These are phyloP conservation scores for Alternaria consortialis DNA, from an alignment of 2,329 filamentous ascomycete genomes.

Conservation along the genomic window DNA sequence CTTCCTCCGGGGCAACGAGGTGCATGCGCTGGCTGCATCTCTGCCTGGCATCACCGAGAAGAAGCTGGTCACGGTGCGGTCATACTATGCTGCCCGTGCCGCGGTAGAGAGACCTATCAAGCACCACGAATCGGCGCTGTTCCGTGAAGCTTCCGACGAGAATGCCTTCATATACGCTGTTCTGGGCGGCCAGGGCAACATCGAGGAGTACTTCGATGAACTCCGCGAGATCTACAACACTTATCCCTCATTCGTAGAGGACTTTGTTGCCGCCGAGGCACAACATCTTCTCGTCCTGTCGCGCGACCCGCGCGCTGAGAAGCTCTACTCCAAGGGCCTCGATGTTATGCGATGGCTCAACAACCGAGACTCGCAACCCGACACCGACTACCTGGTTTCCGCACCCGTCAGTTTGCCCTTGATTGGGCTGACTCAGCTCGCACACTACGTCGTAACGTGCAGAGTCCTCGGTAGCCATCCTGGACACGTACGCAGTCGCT, in stretches of 20 bases:
- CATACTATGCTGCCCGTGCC: slow-evolving; percentile 89
- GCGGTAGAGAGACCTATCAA: slow-evolving; percentile 87
- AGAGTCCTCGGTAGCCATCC: slow-evolving; percentile 89
- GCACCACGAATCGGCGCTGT: slow-evolving; percentile 90
- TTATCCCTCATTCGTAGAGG: slow-evolving; percentile 89
- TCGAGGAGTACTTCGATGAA: slow-evolving; percentile 99
- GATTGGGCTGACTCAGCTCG: slow-evolving; percentile 94
- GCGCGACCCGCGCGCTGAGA: slow-evolving; percentile 84
- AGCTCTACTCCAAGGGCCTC: slow-evolving; percentile 96
- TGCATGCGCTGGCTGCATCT: slow-evolving; percentile 85
- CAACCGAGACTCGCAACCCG: slow-evolving; percentile 86
- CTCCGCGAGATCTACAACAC: slow-evolving; percentile 89
- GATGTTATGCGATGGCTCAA: slow-evolving; percentile 95
- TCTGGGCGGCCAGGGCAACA: slow-evolving; percentile 97
- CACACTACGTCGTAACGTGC: slow-evolving; percentile 94
- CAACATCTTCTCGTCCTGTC: slow-evolving; percentile 87
- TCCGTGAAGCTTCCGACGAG: slow-evolving; percentile 85
- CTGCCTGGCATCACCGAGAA: slow-evolving; percentile 92
- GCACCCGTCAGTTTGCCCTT: slow-evolving; percentile 81
- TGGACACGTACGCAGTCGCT: slow-evolving; percentile 82
- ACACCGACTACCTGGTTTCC: slow-evolving; percentile 76
- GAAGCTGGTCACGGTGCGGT: slow-evolving; percentile 87
- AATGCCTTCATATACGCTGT: slow-evolving; percentile 90
- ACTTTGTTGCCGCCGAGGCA: slow-evolving; percentile 81
- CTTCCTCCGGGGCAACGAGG: slow-evolving; percentile 94